A percentile compares a stretch with the other conserved stretches of the same genome.
phyloP scores from a whole-genome alignment of 164 flowering plant genomes.

The Tetrastigma voinierianum region DNA sequence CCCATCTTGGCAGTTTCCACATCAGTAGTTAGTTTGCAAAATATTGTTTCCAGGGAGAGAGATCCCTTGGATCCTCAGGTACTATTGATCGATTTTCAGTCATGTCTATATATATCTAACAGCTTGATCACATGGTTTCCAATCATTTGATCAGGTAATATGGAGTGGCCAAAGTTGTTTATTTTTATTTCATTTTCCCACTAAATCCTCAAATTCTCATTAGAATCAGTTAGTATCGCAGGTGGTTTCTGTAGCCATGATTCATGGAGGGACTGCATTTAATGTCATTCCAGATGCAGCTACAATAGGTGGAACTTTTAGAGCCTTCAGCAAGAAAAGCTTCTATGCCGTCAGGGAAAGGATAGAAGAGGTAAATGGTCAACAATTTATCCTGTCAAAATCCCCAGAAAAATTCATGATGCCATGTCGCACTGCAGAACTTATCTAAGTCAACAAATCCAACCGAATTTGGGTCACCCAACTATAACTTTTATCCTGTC shows the following conservation, averaged over 20 bases:
- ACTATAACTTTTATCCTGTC: too few species aligned
- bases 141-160: slow-evolving; percentile 2
- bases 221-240: slow-evolving; percentile 14
- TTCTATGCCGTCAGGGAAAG: slow-evolving; percentile 40
- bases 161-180: too few species aligned
- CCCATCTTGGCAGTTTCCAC: slow-evolving; percentile 63
- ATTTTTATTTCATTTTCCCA: too few species aligned
- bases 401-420: too few species aligned
- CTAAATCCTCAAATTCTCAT: neutral
- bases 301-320: slow-evolving; percentile 55
- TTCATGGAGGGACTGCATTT: slow-evolving; percentile 49
- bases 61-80: slow-evolving; percentile 78
- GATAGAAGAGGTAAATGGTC: slow-evolving; percentile 52
- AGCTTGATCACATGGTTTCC: neutral
- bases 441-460: too few species aligned
- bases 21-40: slow-evolving; percentile 56
- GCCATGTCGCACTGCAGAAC: too few species aligned
- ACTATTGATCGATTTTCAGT: neutral
- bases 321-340: slow-evolving; percentile 52
- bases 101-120: too few species aligned
- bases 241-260: slow-evolving; percentile 60
- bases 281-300: slow-evolving; percentile 59
- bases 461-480: too few species aligned
- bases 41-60: slow-evolving; percentile 59
- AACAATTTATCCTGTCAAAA: too few species aligned